Evolutionary conservation across 306 rosid species (phyloP), one percentile per base, ranked within the genome.

Genomic region (Vicia villosa): DNA sequence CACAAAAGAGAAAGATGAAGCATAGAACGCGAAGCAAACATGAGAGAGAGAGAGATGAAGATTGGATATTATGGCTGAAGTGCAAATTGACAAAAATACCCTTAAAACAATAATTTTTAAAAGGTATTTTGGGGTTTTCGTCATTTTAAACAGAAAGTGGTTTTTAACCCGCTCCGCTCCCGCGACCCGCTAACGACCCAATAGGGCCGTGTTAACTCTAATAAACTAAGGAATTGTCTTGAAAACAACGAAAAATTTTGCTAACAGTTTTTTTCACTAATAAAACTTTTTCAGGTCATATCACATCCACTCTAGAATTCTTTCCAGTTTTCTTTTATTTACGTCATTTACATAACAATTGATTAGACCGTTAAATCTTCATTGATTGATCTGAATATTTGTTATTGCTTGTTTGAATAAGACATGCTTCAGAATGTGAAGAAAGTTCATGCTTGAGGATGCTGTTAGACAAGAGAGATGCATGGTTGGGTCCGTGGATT

Each of bases 401-500:
- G 55, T 45, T 70, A 11, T 75, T 83, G 36, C 76, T 66, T 79
- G 45, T 74, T 56, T 81, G 12, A 58, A 80, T 73, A 82, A 93
- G 98, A 68, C 81, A 78, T 83, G 89, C 97, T 72, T 81, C 84
- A 81, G 96, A 94, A 73, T 84, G 85, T 60, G 97, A 88, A 67
- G 98, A 94, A 75, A 94, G 98, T 76, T 88, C 97, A 7, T 94
- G 98, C 88, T 84, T 90, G 92, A 84, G 96, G 91, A 80, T 77
- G 81, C 84, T 94, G 80, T 81, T 90, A 79, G 97, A 94, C 82
- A 94, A 85, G 83, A 85, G 97, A 83, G 98, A 94, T 83, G 95
- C 98, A 62, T 94, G 97, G 97, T 80, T 94, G 90, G 98, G 98
- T 77, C 98, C 98, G 69, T 94, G 98, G 98, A 84, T 87, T 78